Conservation (phyloP, 2,329 filamentous ascomycete genomes). For the Sphaceloma murrayae region DNA sequence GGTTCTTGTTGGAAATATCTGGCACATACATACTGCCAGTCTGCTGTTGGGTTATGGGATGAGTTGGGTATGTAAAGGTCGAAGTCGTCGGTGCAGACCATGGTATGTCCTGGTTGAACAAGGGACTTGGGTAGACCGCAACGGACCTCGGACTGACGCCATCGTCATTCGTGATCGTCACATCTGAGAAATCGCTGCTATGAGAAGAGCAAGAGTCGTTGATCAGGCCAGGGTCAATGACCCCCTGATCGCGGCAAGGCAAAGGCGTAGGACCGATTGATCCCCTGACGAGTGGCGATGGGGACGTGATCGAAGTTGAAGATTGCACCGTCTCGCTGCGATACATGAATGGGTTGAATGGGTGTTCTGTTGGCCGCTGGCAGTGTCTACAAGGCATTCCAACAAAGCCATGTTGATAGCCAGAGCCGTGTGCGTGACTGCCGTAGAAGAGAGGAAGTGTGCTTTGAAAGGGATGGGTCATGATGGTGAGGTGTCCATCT, state of each 20-base stretch:
- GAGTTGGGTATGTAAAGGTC: neutral
- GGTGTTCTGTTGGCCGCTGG: too few species aligned
- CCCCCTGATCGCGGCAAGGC: too few species aligned
- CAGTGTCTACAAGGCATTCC: too few species aligned
- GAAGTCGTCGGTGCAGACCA: constrained; percentile 3
- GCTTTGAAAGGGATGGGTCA: too few species aligned
- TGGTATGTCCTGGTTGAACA: neutral
- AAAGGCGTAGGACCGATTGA: neutral
- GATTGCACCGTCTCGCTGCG: too few species aligned
- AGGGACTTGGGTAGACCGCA: neutral
- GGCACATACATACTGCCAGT: too few species aligned
- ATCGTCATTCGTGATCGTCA: neutral
- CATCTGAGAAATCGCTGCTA: neutral
- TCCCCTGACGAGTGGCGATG: neutral
- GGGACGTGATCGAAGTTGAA: too few species aligned
- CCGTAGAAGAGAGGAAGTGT: too few species aligned
- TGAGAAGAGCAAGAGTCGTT: neutral
- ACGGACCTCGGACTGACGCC: constrained; percentile 2
- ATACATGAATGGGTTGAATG: too few species aligned
- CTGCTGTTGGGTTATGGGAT: constrained; percentile 1
- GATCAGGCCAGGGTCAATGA: neutral
- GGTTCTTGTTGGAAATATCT: constrained; percentile 2
- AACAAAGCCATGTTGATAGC: too few species aligned
- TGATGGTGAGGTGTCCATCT: too few species aligned
- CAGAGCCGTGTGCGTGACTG: too few species aligned